A percentile compares a stretch with the other conserved stretches of the same genome.
Conservation (phyloP, 768 basidiomycete species). For the Dacryopinax primogenitus region DNA sequence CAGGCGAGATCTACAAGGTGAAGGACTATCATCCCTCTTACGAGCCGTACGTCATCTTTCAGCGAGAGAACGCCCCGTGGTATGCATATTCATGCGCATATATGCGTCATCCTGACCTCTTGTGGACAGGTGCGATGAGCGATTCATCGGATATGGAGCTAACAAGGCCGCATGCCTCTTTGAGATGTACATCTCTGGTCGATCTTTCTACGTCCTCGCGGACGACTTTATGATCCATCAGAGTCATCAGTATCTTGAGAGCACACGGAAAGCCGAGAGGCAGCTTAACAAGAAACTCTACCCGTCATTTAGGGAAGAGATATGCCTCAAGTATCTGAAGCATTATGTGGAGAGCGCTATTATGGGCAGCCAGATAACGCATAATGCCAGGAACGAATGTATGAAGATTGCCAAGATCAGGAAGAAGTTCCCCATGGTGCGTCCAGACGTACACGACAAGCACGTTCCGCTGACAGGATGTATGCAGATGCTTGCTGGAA, state of each 20-base stretch:
- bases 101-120: background rate
- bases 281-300: constrained; percentile 66
- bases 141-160: constrained; percentile 80
- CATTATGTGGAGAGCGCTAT: constrained; percentile 3
- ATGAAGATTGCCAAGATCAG: constrained; percentile 1
- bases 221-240: constrained; percentile 87
- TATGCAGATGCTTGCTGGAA: background rate
- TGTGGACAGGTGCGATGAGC: constrained; percentile 74
- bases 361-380: background rate
- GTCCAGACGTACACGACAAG: background rate
- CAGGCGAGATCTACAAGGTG: constrained; percentile 63
- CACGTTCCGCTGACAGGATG: background rate
- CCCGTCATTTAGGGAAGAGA: constrained; percentile 63
- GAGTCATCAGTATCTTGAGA: constrained; percentile 70
- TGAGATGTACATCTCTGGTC: constrained; percentile 79
- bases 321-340: constrained; percentile 41
- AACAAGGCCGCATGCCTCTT: constrained; percentile 89
- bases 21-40: constrained; percentile 67
- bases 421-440: background rate
- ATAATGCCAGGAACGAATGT: constrained; percentile 1
- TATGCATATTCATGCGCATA: constrained; percentile 23
- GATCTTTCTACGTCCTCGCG: constrained; percentile 68
- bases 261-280: constrained; percentile 58
- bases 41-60: constrained; percentile 79
- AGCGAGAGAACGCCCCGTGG: constrained; percentile 60